These are phyloP conservation scores for Linnemannia schmuckeri DNA, from an alignment of 192 early-diverging fungal genomes.

Conservation along the genomic window DNA sequence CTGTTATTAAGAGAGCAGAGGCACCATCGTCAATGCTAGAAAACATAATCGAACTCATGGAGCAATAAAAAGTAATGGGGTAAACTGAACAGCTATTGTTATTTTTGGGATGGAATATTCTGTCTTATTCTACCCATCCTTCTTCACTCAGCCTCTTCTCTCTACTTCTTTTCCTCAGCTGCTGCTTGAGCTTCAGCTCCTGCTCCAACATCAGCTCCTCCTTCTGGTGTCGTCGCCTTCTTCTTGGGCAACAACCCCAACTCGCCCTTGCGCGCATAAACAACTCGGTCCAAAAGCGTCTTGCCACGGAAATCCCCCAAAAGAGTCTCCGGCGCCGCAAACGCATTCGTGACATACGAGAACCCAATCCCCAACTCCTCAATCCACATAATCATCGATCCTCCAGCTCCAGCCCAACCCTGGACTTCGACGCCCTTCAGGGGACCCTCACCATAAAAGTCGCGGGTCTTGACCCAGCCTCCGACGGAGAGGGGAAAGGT, in stretches of 20 bases:
- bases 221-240: too few relatives aligned
- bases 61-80: not conserved
- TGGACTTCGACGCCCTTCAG: conserved; percentile 53
- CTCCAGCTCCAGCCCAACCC: conserved; percentile 79
- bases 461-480: conserved; percentile 47
- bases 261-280: conserved; percentile 40
- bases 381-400: conserved; percentile 69
- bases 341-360: conserved; percentile 70
- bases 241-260: conserved; percentile 40
- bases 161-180: not conserved
- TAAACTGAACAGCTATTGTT: not conserved
- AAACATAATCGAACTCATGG: not conserved
- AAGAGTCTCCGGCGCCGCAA: conserved; percentile 49
- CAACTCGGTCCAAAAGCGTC: conserved; percentile 32
- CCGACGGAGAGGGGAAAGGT: conserved; percentile 58
- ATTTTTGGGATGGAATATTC: not conserved
- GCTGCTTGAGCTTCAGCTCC: not conserved
- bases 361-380: conserved; percentile 68
- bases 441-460: conserved; percentile 26
- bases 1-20: not conserved
- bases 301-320: conserved; percentile 34
- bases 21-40: not conserved
- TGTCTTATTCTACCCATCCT: not conserved
- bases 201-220: not conserved
- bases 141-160: not conserved